Percentiles rank a stretch among this genome's conserved stretches.
phyloP scores from a whole-genome alignment of 2,329 filamentous ascomycete genomes.

The Dissoconium aciculare region DNA sequence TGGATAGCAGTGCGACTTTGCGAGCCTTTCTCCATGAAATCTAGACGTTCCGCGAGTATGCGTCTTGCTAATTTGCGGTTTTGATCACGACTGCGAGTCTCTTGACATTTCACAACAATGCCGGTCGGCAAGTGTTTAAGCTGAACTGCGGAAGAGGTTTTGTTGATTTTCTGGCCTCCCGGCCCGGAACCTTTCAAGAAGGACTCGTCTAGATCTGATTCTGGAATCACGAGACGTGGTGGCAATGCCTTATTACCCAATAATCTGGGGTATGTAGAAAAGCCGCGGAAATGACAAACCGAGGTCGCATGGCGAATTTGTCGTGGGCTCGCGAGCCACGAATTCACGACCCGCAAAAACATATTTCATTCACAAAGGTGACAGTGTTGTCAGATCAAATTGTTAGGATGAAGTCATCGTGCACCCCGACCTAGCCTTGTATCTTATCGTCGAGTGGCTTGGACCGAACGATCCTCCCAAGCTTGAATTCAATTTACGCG shows the following conservation, averaged over 20 bases:
- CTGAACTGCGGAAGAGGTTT: constrained; percentile 90
- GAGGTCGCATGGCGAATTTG: too few species aligned
- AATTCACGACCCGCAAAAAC: too few species aligned
- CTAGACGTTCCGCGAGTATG: constrained; percentile 62
- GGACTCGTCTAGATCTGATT: constrained; percentile 64
- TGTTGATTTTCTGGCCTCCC: constrained; percentile 97
- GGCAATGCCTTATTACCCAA: constrained; percentile 50
- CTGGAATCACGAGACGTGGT: constrained; percentile 58
- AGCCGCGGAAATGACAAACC: too few species aligned
- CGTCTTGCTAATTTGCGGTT: constrained; percentile 75
- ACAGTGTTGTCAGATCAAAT: too few species aligned
- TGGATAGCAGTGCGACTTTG: constrained; percentile 52
- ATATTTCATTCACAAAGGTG: too few species aligned
- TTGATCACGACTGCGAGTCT: constrained; percentile 69
- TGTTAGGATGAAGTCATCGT: too few species aligned
- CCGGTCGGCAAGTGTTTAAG: constrained; percentile 81
- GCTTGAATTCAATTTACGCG: not conserved
- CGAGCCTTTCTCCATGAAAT: constrained; percentile 57
- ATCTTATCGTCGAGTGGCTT: too few species aligned
- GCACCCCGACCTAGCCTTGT: too few species aligned
- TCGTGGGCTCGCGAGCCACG: too few species aligned
- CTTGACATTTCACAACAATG: constrained; percentile 86
- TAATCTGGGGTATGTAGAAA: too few species aligned
- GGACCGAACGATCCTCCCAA: too few species aligned
- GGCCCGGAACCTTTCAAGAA: constrained; percentile 88